Conservation (phyloP, 108 stramenopile genomes). For the Chaetoceros tenuissimus region DNA sequence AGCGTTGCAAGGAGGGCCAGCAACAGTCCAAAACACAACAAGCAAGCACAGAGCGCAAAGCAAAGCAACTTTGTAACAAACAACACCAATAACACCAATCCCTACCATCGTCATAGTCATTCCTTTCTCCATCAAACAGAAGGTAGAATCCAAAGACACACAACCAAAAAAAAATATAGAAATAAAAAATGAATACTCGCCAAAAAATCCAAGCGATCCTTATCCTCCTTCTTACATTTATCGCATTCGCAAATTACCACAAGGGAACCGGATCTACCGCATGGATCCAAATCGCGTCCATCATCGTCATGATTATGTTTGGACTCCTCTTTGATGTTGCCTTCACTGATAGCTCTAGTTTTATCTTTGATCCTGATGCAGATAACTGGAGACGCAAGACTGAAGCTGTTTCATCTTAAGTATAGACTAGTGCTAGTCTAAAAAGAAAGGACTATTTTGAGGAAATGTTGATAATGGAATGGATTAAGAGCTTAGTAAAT, state of each 20-base stretch:
- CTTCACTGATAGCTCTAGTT: slow-evolving; percentile 65
- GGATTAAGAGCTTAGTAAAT: too few species aligned
- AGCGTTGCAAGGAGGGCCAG: too few species aligned
- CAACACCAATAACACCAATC: background rate
- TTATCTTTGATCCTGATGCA: slow-evolving; percentile 89
- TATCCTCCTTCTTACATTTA: slow-evolving; percentile 52
- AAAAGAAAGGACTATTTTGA: too few species aligned
- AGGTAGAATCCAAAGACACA: background rate
- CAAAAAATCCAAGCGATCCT: slow-evolving; percentile 39
- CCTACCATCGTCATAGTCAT: background rate
- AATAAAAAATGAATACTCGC: slow-evolving; percentile 9
- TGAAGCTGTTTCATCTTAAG: slow-evolving; percentile 22
- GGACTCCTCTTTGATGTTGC: slow-evolving; percentile 59
- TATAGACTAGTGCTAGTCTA: too few species aligned
- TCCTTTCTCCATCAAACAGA: background rate
- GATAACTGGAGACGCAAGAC: slow-evolving; percentile 90
- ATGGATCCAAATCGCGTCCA: slow-evolving; percentile 71
- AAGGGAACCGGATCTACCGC: slow-evolving; percentile 64
- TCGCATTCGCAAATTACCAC: slow-evolving; percentile 78
- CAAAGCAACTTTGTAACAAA: too few species aligned
- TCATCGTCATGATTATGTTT: slow-evolving; percentile 54
- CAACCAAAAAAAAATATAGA: background rate
- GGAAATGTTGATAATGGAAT: too few species aligned
- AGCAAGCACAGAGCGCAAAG: too few species aligned
- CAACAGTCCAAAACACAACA: too few species aligned